Evolutionary conservation across 345 rosid genomes (phyloP), one percentile per base, ranked within the genome.

Genomic region (Acer campestre): DNA sequence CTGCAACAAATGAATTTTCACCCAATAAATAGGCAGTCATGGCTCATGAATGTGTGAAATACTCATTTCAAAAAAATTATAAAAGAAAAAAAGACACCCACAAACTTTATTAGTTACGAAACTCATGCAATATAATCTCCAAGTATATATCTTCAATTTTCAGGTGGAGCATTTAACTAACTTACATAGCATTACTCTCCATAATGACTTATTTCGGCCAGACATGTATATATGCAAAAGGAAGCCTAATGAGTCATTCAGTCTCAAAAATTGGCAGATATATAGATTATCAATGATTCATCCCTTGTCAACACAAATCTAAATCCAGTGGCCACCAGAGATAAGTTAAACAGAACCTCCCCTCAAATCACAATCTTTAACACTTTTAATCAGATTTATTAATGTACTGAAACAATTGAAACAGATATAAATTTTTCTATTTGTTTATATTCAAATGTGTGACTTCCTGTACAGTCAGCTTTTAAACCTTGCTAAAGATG

Each of bases 1-100:
- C 97, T 91, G 85, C 67, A 85, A 75, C 56, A 76, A 58, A 82
- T 53, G 5, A 59, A 22, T 27, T 61, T 63, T 23, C 11, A 70
- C 46, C 74, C 40, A 10, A 71, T 14, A 25, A 44, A 25, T 35
- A 63, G 9, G 31, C 17, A 20, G 25, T 13, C 61, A 23, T 10
- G 23, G 18, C 31, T 22, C 61, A 38, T 13, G n/a, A 78, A 53
- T 44, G 1, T 17, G 12, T 3, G 67, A 17, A 71, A 78, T 16
- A 59, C 17, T 71, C 48, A 22, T 29, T 67, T 58, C 29, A 22
- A 73, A 67, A 22, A 20, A 3, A 35, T 3, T 35, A 35, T 42
- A 9, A 9, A 8, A 42, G 10, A 42, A 42, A 42, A 42, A 42
- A 42, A 42, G 10, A 38, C 51, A 35, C 31, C 29, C 51, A 35